Evolutionary conservation across 108 stramenopile genomes (phyloP).

Genomic region (Aurantiochytrium sp.): DNA sequence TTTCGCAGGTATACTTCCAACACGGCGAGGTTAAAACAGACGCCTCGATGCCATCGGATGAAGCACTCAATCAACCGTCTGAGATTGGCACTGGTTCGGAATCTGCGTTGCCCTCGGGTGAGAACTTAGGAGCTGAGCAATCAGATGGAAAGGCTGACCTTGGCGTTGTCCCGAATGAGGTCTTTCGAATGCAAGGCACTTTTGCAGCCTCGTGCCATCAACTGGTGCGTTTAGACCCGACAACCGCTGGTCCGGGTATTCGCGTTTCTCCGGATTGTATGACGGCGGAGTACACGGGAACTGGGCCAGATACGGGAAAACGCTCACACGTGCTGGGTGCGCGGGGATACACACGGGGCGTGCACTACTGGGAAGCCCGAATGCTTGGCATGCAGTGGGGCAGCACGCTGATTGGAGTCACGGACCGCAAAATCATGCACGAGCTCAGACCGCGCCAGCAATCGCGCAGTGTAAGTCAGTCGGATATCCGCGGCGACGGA

Average conservation of each 20-base stretch:
- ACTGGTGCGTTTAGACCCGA: not conserved
- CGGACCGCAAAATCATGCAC: not conserved
- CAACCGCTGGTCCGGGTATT: not conserved
- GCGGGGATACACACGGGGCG: conserved; percentile 27
- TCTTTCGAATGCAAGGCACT: not conserved
- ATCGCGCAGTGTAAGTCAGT: not conserved
- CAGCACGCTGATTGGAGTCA: not conserved
- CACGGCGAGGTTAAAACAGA: too few species aligned
- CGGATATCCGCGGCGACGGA: not conserved
- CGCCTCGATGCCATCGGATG: too few species aligned
- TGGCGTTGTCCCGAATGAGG: not conserved
- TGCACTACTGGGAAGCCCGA: conserved; percentile 41
- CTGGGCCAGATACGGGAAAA: not conserved
- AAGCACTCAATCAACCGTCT: too few species aligned
- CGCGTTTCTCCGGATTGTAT: not conserved
- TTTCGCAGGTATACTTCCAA: too few species aligned
- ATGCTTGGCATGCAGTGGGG: conserved; percentile 11
- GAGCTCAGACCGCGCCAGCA: not conserved
- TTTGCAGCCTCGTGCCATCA: not conserved
- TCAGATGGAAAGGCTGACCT: too few species aligned
- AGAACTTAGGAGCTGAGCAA: too few species aligned
- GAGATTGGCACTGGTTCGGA: too few species aligned
- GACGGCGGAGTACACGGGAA: not conserved
- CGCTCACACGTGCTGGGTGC: conserved; percentile 17
- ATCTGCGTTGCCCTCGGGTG: too few species aligned